Conservation (phyloP, 2,329 filamentous ascomycete genomes). For the Trichoderma harzianum region DNA sequence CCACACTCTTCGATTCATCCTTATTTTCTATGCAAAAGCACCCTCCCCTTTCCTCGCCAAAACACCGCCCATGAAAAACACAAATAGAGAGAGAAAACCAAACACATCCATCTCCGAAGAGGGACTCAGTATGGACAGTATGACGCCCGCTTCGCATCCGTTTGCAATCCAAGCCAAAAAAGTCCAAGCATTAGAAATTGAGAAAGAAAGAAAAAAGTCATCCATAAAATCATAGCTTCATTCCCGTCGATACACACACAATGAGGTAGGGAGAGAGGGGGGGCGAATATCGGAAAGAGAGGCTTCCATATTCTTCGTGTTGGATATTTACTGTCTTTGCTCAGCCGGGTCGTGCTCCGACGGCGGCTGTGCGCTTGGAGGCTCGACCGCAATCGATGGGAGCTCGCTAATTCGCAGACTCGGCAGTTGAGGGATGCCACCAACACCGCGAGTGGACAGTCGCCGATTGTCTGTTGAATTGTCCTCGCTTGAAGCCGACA, state of each 20-base stretch:
- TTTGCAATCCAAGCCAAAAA: not conserved
- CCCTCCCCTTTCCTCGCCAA: not conserved
- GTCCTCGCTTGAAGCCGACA: not conserved
- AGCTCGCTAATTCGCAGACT: constrained; percentile 48
- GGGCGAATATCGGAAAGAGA: not conserved
- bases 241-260: not conserved
- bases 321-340: constrained; percentile 4
- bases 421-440: constrained; percentile 47
- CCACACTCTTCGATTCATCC: not conserved
- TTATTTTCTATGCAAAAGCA: constrained; percentile 6
- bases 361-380: constrained; percentile 13
- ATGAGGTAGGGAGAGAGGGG: not conserved
- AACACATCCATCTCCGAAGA: not conserved
- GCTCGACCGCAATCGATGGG: constrained; percentile 46
- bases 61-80: constrained; percentile 9
- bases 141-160: constrained; percentile 11
- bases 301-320: not conserved
- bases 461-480: not conserved
- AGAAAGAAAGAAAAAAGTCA: not conserved
- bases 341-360: not conserved
- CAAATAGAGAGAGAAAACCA: not conserved
- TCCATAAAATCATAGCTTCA: constrained; percentile 15
- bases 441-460: constrained; percentile 32
- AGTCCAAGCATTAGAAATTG: not conserved
- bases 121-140: not conserved